Evolutionary conservation across 371 early-diverging fungal genomes (phyloP).

Genomic region (Zychaea mexicana): DNA sequence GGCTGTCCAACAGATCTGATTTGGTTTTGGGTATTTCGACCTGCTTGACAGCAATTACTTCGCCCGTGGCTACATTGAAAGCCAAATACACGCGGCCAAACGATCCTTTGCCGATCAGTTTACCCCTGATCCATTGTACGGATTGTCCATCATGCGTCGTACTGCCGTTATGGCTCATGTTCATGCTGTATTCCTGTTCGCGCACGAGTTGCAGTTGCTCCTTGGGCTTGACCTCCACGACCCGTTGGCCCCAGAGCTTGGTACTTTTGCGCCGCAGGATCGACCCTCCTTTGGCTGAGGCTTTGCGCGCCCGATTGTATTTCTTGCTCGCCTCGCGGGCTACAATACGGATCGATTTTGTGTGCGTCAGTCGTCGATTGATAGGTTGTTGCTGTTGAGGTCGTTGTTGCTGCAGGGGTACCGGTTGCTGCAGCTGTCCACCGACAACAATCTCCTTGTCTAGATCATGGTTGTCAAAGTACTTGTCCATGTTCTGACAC

Average conservation of each 20-base stretch:
- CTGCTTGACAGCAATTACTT: constrained; percentile 97
- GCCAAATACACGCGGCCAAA: constrained; percentile 97
- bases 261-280: constrained; percentile 52
- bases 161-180: background rate
- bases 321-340: constrained; percentile 57
- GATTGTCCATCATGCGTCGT: background rate
- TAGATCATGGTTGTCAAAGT: constrained; percentile 79
- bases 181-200: constrained; percentile 10
- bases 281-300: constrained; percentile 8
- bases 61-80: constrained; percentile 80
- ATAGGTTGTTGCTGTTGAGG: background rate
- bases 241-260: constrained; percentile 54
- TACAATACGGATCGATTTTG: constrained; percentile 58
- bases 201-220: background rate
- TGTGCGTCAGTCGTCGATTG: constrained; percentile 5
- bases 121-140: constrained; percentile 80
- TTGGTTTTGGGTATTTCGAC: constrained; percentile 69
- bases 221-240: constrained; percentile 18
- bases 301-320: constrained; percentile 16
- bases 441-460: constrained; percentile 65
- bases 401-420: background rate
- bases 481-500: constrained; percentile 71
- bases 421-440: background rate
- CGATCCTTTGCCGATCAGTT: constrained; percentile 94
- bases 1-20: constrained; percentile 5